Conservation (phyloP, 148 eudicot genomes). For the Rheum nobile region DNA sequence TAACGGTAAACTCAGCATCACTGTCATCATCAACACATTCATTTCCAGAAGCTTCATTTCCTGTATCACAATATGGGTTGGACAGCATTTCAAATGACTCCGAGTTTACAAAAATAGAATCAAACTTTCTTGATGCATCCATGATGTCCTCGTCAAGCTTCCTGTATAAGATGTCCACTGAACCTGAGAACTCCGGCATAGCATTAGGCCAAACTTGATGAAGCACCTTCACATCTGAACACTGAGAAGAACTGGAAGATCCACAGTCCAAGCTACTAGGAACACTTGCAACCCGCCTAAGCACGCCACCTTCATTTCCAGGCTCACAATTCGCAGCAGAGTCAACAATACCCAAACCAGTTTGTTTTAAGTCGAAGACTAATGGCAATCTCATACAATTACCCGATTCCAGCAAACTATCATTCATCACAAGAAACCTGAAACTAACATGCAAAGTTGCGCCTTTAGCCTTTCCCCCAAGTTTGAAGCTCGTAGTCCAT, state of each 20-base stretch:
- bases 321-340: conserved; percentile 19
- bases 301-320: conserved; percentile 18
- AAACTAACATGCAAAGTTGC: conserved; percentile 71
- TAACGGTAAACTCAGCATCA: conserved; percentile 20
- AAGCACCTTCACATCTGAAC: conserved; percentile 19
- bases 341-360: conserved; percentile 12
- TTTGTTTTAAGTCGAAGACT: conserved; percentile 17
- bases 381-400: conserved; percentile 21
- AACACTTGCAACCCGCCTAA: conserved; percentile 37
- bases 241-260: conserved; percentile 21
- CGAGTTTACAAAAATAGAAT: conserved; percentile 14
- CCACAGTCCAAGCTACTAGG: conserved; percentile 22
- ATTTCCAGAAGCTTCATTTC: conserved; percentile 13
- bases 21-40: conserved; percentile 17
- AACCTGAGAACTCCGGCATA: conserved; percentile 25
- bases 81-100: conserved; percentile 14
- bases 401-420: conserved; percentile 25
- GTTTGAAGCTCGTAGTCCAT: conserved; percentile 79
- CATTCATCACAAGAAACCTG: conserved; percentile 42
- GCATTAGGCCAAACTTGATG: conserved; percentile 20
- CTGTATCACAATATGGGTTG: conserved; percentile 10
- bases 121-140: conserved; percentile 18
- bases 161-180: conserved; percentile 29
- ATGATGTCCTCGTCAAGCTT: conserved; percentile 38
- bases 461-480: conserved; percentile 57